These are phyloP conservation scores for Astrephomene gubernaculifera DNA, from an alignment of 139 green algal genomes.

Conservation along the genomic window DNA sequence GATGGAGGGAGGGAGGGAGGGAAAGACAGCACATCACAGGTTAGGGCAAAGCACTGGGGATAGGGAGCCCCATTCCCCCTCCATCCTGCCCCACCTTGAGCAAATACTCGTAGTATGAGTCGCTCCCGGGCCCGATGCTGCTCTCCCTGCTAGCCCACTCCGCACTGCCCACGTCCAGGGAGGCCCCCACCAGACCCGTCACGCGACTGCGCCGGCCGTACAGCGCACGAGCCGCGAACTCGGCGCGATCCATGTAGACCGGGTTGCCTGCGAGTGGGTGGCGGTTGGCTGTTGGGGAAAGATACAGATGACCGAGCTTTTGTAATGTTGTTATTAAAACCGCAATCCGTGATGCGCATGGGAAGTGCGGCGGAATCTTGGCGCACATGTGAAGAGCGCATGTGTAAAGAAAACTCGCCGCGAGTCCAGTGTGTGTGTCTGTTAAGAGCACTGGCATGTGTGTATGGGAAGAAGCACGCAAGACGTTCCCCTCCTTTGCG, in stretches of 20 bases:
- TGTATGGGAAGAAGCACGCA: too few species aligned
- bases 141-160: slow-evolving; percentile 77
- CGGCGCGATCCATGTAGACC: slow-evolving; percentile 59
- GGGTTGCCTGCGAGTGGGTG: slow-evolving; percentile 21
- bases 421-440: too few species aligned
- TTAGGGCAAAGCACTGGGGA: neutral
- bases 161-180: slow-evolving; percentile 74
- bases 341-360: too few species aligned
- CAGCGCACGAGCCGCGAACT: slow-evolving; percentile 39
- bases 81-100: slow-evolving; percentile 75
- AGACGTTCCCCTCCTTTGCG: neutral
- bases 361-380: too few species aligned
- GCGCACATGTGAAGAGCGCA: too few species aligned
- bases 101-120: slow-evolving; percentile 95
- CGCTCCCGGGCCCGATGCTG: slow-evolving; percentile 83
- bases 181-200: slow-evolving; percentile 82
- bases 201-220: slow-evolving; percentile 52
- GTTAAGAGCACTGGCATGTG: too few species aligned
- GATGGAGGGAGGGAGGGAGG: neutral
- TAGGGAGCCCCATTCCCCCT: neutral
- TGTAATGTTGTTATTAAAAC: too few species aligned
- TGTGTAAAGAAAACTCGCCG: too few species aligned
- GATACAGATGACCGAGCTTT: too few species aligned
- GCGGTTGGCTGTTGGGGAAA: neutral
- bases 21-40: neutral